Percentiles rank a stretch among this genome's conserved stretches.
Evolutionary conservation across 495 filamentous ascomycete genomes (phyloP).

Genomic region (Clavariopsis aquatica): DNA sequence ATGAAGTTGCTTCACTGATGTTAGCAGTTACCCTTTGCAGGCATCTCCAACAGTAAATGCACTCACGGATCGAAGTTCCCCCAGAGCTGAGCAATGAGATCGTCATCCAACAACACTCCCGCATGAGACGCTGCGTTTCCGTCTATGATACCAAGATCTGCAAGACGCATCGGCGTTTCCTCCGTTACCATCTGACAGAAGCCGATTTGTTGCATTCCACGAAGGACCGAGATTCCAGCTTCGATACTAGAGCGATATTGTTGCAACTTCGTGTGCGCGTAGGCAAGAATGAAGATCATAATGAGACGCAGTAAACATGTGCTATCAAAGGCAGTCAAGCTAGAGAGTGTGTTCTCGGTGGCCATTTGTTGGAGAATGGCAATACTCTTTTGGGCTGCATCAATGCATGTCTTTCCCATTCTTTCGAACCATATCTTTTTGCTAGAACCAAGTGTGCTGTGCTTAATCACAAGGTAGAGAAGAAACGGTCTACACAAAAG

Average conservation of each 20-base stretch:
- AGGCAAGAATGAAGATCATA: slow-evolving; percentile 41
- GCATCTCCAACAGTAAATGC: neutral
- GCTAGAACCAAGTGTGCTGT: slow-evolving; percentile 16
- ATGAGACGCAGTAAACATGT: slow-evolving; percentile 37
- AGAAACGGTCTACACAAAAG: slow-evolving; percentile 41
- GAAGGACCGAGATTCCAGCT: slow-evolving; percentile 10
- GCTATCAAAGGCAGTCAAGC: slow-evolving; percentile 39
- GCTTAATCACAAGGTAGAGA: slow-evolving; percentile 38
- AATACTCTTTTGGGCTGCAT: slow-evolving; percentile 39
- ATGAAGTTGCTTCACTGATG: slow-evolving; percentile 25
- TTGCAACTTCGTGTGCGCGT: slow-evolving; percentile 24
- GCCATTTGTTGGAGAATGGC: slow-evolving; percentile 39
- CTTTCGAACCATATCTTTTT: slow-evolving; percentile 41
- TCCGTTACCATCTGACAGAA: slow-evolving; percentile 32
- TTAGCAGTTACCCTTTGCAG: neutral
- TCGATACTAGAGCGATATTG: slow-evolving; percentile 24
- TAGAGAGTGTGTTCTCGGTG: slow-evolving; percentile 34
- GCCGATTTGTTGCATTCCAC: slow-evolving; percentile 30
- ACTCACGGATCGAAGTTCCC: slow-evolving; percentile 34
- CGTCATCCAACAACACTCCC: slow-evolving; percentile 30
- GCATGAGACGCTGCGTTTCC: slow-evolving; percentile 1
- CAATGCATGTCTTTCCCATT: slow-evolving; percentile 40
- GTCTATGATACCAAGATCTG: slow-evolving; percentile 22
- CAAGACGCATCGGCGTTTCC: slow-evolving; percentile 32
- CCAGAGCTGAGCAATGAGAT: slow-evolving; percentile 34